Conservation (phyloP, 805 yeast species). For the Tetrapisispora namnaoensis region DNA sequence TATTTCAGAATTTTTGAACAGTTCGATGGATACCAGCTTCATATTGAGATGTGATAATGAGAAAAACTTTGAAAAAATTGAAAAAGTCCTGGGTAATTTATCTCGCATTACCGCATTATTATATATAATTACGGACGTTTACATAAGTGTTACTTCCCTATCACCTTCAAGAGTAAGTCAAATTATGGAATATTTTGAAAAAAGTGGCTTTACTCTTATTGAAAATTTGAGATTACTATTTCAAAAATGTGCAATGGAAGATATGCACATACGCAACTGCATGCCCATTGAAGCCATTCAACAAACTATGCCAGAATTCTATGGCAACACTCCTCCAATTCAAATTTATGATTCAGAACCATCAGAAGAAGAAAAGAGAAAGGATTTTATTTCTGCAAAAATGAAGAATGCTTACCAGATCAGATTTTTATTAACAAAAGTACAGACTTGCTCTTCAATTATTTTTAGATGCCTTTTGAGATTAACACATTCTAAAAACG, state of each 20-base stretch:
- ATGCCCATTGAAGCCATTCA: slow-evolving; percentile 41
- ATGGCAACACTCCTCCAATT: slow-evolving; percentile 34
- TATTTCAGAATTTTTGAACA: slow-evolving; percentile 22
- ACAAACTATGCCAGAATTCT: slow-evolving; percentile 29
- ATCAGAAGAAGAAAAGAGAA: slow-evolving; percentile 24
- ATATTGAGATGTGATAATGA: slow-evolving; percentile 17
- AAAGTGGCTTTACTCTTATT: slow-evolving; percentile 34
- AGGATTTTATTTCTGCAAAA: slow-evolving; percentile 44
- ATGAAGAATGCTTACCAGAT: slow-evolving; percentile 53
- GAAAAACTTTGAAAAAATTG: slow-evolving; percentile 8
- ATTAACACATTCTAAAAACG: slow-evolving; percentile 36
- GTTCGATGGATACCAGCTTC: slow-evolving; percentile 16
- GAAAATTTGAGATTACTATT: slow-evolving; percentile 37
- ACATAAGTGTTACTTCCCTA: slow-evolving; percentile 42
- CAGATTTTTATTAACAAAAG: slow-evolving; percentile 40
- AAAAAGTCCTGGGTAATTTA: slow-evolving; percentile 16
- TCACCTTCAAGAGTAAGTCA: slow-evolving; percentile 35
- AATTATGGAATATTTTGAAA: slow-evolving; percentile 19
- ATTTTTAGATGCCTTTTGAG: slow-evolving; percentile 37
- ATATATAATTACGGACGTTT: slow-evolving; percentile 46
- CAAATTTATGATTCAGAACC: slow-evolving; percentile 39
- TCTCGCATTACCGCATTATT: slow-evolving; percentile 36
- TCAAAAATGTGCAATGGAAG: slow-evolving; percentile 47
- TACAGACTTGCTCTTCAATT: slow-evolving; percentile 37
- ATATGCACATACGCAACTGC: slow-evolving; percentile 38